Evolutionary conservation across 495 filamentous ascomycete genomes (phyloP), one percentile per base, ranked within the genome.

Genomic region (Stereocaulon alpinum): DNA sequence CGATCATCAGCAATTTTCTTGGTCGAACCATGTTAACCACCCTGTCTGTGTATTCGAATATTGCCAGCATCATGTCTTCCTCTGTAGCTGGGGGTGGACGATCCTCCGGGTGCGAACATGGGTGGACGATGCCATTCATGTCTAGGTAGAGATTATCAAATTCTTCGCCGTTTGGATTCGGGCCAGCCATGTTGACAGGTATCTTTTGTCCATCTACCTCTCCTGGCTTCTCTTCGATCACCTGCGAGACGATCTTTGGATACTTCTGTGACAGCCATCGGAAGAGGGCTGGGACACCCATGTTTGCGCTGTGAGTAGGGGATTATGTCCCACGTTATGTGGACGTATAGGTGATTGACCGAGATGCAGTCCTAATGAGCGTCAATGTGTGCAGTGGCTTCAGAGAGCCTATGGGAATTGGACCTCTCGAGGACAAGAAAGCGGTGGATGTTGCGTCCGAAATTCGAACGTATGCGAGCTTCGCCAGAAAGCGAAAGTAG

Each of bases 61-160:
- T 83, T 67, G 91, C 94, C 61, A 95, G 58, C 93, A 99, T 99
- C 94, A 99, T 99, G 72, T 96, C 93, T 71, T 93, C 88, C 76
- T 99, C 93, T 44, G 89, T 91, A 66, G 86, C 86, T 30, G 93
- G 93, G 5, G 93, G 81, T 4, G 93, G 89, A 61, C 80, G 85
- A 63, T 96, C 92, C 72, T 99, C 93, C 2, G 93, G 93, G 73
- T 99, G 93, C 6, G 91, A 95, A 75, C 93, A 99, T 2, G 94
- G 94, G 80, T 99, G 93, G 47, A 99, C 93, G 64, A 99, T 99
- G 70, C 93, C 93, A 75, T 99, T 99, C 93, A 99, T 97, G 68
- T 99, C 93, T 55, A 99, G 82, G 68, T 97, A 99, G 3, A 99
- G 78, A 68, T 97, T 99, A 72, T 99, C 92, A 66, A 92, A 88